Evolutionary conservation across 768 basidiomycete species (phyloP), one percentile per base, ranked within the genome.

Genomic region (Amanita rubescens): DNA sequence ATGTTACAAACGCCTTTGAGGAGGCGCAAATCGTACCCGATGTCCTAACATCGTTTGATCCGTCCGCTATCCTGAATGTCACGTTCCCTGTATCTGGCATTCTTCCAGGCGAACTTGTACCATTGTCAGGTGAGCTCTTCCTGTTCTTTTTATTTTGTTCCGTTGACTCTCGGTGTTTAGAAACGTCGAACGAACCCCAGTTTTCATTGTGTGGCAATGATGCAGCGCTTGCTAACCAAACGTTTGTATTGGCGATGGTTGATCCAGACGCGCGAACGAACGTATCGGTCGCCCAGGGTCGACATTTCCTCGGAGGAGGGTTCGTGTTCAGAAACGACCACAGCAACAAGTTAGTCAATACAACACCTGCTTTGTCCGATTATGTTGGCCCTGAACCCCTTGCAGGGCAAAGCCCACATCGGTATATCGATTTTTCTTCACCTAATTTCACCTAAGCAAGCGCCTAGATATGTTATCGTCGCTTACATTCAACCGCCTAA

Each of bases 241-340:
- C n/a, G n/a, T n/a, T n/a, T 60, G 69, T 77, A 22, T 50, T 77
- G 14, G 65, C 66, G 15, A 59, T 76, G 34, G 62, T 77, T 34
- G 75, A 76, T 57, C 75, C 73, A 25, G 74, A 77, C 57, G 74
- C 69, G 1, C 71, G 74, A 20, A 71, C 68, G 49, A 70, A 72
- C 53, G 64, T 64, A 9, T 65, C 61, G 8, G 54, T 63, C 11
- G 61, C 71, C 6, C 67, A 75, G 52, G 69, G 72, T 51, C 63
- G 75, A 3, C 74, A 76, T 59, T 72, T 74, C 51, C n/a, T n/a
- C n/a, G n/a, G n/a, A n/a, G n/a, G n/a, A n/a, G n/a, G n/a, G n/a
- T 76, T 73, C 57, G 65, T 56, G 20, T 59, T 62, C 37, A 63
- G 67, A 54, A 42, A 37, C n/a, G 20, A 54, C 8, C 57, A 63